phyloP scores from a whole-genome alignment of 352 stramenopile genomes.

The Phytophthora syringae region DNA sequence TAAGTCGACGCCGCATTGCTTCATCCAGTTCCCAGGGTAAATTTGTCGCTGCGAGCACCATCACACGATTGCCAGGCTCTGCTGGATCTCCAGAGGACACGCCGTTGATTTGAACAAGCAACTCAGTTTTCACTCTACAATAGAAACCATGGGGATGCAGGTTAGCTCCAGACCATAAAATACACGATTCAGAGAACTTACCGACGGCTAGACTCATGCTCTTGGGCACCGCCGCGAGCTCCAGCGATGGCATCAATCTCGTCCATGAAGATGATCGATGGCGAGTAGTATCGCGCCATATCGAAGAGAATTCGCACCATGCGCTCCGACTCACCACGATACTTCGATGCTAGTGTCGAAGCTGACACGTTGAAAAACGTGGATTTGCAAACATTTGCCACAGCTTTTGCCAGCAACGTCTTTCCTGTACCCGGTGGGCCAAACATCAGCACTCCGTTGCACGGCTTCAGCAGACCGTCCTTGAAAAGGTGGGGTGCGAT shows the following conservation, averaged over 20 bases:
- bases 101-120: conserved; percentile 98
- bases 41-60: conserved; percentile 97
- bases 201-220: conserved; percentile 87
- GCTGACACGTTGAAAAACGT: conserved; percentile 99
- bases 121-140: conserved; percentile 97
- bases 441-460: conserved; percentile 88
- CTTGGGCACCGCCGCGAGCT: conserved; percentile 66
- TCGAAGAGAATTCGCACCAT: conserved; percentile 98
- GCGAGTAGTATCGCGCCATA: conserved; percentile 97
- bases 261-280: conserved; percentile 99
- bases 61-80: conserved; percentile 63
- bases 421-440: conserved; percentile 91
- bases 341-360: conserved; percentile 94
- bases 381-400: conserved; percentile 95
- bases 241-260: conserved; percentile 96
- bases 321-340: conserved; percentile 95
- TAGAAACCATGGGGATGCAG: no score
- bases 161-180: no score
- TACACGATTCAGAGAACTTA: conserved; percentile 18
- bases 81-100: conserved; percentile 77
- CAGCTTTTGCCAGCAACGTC: conserved; percentile 87
- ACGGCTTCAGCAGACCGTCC: conserved; percentile 81
- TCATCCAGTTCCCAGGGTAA: conserved; percentile 97
- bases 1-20: conserved; percentile 94
- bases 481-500: conserved; percentile 88